A percentile compares a stretch with the other conserved stretches of the same genome.
Conservation (phyloP, 1,284 basidiomycete genomes). For the Ceratobasidium sp. region DNA sequence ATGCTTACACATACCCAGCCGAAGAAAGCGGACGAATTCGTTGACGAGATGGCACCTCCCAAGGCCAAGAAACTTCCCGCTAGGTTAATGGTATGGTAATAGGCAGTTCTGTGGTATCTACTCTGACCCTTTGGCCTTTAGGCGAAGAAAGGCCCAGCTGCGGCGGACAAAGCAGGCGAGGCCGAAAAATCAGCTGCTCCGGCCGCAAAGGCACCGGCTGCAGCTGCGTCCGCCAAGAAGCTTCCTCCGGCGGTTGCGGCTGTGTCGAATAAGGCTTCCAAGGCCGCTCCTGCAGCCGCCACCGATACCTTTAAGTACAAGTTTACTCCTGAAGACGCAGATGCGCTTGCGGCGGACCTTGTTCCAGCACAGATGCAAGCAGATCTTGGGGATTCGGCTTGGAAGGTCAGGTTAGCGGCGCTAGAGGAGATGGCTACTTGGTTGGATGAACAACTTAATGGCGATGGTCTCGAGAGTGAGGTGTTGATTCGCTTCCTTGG, state of each 20-base stretch:
- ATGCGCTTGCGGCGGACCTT: constrained; percentile 74
- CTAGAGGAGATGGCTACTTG: constrained; percentile 86
- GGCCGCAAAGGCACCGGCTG: constrained; percentile 50
- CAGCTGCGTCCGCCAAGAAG: constrained; percentile 60
- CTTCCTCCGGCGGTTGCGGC: constrained; percentile 54
- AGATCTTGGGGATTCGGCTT: constrained; percentile 83
- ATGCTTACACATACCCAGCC: constrained; percentile 2
- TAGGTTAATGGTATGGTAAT: constrained; percentile 46
- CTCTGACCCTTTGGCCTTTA: constrained; percentile 46
- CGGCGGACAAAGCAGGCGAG: constrained; percentile 47
- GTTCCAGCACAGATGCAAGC: constrained; percentile 77
- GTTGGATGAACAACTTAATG: constrained; percentile 67
- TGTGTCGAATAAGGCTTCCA: constrained; percentile 59
- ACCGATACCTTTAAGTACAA: constrained; percentile 90
- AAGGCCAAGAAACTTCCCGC: constrained; percentile 47
- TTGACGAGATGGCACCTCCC: constrained; percentile 43
- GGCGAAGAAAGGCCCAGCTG: constrained; percentile 62
- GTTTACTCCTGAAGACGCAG: constrained; percentile 91
- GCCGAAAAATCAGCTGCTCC: constrained; percentile 49
- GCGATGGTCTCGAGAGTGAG: constrained; percentile 81
- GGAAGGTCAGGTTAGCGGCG: constrained; percentile 91
- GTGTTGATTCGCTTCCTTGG: constrained; percentile 87
- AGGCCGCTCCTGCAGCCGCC: constrained; percentile 61
- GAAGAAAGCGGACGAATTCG: constrained; percentile 20
- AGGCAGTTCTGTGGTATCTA: not conserved